Percentiles rank a stretch among this genome's conserved stretches.
Evolutionary conservation across 2,329 filamentous ascomycete genomes (phyloP).

Genomic region (Daldinia sp.): DNA sequence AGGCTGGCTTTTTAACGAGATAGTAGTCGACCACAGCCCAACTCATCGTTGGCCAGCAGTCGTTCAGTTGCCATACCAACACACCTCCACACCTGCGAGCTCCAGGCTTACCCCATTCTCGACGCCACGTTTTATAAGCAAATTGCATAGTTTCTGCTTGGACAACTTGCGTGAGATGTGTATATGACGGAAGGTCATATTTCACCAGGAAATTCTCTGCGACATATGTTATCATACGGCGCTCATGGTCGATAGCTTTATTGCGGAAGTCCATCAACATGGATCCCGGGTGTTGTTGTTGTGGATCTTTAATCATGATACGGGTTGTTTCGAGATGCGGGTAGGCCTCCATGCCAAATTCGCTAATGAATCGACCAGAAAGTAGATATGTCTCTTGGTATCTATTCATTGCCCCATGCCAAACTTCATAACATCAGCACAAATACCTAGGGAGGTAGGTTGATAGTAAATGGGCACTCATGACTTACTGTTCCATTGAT

Average conservation of each 20-base stretch:
- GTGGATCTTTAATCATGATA: conserved; percentile 64
- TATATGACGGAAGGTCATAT: conserved; percentile 54
- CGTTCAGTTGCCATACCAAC: conserved; percentile 74
- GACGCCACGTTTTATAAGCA: conserved; percentile 65
- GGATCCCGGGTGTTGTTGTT: conserved; percentile 70
- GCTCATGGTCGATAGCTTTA: conserved; percentile 79
- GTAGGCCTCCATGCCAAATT: conserved; percentile 85
- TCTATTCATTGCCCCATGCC: conserved; percentile 80
- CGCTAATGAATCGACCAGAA: conserved; percentile 78
- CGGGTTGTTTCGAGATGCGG: conserved; percentile 77
- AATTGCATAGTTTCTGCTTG: conserved; percentile 62
- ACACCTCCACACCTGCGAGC: conserved; percentile 69
- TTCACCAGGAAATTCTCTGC: conserved; percentile 75
- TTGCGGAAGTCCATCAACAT: conserved; percentile 82
- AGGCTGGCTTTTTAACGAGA: conserved; percentile 71
- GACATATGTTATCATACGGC: conserved; percentile 76
- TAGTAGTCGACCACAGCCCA: conserved; percentile 74
- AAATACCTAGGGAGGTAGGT: neutral
- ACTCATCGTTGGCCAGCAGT: conserved; percentile 73
- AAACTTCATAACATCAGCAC: conserved; percentile 55
- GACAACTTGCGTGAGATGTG: conserved; percentile 63
- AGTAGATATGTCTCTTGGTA: conserved; percentile 79
- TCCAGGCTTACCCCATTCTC: conserved; percentile 67
- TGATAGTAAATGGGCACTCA: neutral
- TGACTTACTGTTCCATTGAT: conserved; percentile 74